Evolutionary conservation across 1,139 yeast species (phyloP).

Genomic region (Chernovozyma aurita): DNA sequence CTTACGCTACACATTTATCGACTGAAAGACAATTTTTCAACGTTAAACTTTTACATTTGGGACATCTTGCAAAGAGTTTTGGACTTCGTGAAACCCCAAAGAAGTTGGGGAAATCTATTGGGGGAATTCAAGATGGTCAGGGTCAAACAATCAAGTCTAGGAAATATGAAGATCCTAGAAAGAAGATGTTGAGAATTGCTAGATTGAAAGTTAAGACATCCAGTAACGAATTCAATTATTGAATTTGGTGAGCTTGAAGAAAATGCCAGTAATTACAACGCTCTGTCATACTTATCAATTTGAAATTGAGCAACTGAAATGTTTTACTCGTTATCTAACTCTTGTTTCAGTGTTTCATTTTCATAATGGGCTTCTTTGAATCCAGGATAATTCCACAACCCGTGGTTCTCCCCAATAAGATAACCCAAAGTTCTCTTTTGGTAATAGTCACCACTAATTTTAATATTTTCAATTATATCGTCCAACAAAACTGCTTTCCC

Average conservation of each 20-base stretch:
- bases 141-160: constrained; percentile 15
- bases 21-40: constrained; percentile 76
- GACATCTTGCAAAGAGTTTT: constrained; percentile 92
- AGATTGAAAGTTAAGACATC: constrained; percentile 58
- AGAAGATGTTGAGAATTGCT: constrained; percentile 77
- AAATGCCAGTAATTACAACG: too few species aligned
- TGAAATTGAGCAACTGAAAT: too few species aligned
- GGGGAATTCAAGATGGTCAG: constrained; percentile 9
- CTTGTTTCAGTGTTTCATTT: too few species aligned
- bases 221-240: constrained; percentile 72
- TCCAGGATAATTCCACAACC: constrained; percentile 54
- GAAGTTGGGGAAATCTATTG: constrained; percentile 48
- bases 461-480: constrained; percentile 72
- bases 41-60: constrained; percentile 78
- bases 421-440: constrained; percentile 44
- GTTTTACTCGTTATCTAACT: constrained; percentile 3
- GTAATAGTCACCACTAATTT: constrained; percentile 45
- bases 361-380: constrained; percentile 14
- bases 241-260: too few species aligned
- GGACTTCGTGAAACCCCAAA: constrained; percentile 94
- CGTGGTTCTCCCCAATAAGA: constrained; percentile 70
- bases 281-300: neutral
- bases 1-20: constrained; percentile 92
- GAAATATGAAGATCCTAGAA: constrained; percentile 58
- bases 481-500: constrained; percentile 85